Percentiles rank a stretch among this genome's conserved stretches.
phyloP scores from a whole-genome alignment of 2,329 filamentous ascomycete genomes.

The Penicillium sp. region DNA sequence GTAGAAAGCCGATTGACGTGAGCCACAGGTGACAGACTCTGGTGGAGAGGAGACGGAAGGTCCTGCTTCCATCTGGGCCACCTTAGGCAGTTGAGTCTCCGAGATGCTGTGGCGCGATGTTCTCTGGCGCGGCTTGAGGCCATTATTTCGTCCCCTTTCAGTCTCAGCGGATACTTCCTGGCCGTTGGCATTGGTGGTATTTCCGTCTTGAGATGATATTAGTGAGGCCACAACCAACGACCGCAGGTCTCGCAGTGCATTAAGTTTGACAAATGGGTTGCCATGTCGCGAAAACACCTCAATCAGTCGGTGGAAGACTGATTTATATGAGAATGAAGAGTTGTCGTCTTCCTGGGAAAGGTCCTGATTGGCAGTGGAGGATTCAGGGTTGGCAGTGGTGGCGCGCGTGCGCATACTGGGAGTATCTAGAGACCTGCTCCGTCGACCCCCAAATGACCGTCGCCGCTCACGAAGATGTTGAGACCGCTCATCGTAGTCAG shows the following conservation, averaged over 20 bases:
- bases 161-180: not conserved
- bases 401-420: conserved; percentile 10
- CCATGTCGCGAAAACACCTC: conserved; percentile 86
- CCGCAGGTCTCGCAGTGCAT: conserved; percentile 78
- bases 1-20: conserved; percentile 45
- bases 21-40: conserved; percentile 34
- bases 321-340: conserved; percentile 70
- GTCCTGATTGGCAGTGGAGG: conserved; percentile 24
- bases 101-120: conserved; percentile 35
- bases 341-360: conserved; percentile 23
- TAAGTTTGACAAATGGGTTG: conserved; percentile 83
- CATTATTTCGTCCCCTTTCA: not conserved
- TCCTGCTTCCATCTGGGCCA: conserved; percentile 16
- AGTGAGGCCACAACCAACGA: conserved; percentile 77
- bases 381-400: not conserved
- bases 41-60: conserved; percentile 25
- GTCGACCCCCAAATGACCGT: conserved; percentile 23
- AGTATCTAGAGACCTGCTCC: conserved; percentile 37
- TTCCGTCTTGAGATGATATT: conserved; percentile 53
- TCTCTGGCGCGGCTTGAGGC: conserved; percentile 11
- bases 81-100: conserved; percentile 16
- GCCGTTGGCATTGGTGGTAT: conserved; percentile 2
- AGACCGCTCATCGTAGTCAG: conserved; percentile 35
- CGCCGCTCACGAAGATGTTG: conserved; percentile 25
- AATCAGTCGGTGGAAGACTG: conserved; percentile 76